Conservation (phyloP, 2,329 filamentous ascomycete genomes). For the Aschersonia sp. region DNA sequence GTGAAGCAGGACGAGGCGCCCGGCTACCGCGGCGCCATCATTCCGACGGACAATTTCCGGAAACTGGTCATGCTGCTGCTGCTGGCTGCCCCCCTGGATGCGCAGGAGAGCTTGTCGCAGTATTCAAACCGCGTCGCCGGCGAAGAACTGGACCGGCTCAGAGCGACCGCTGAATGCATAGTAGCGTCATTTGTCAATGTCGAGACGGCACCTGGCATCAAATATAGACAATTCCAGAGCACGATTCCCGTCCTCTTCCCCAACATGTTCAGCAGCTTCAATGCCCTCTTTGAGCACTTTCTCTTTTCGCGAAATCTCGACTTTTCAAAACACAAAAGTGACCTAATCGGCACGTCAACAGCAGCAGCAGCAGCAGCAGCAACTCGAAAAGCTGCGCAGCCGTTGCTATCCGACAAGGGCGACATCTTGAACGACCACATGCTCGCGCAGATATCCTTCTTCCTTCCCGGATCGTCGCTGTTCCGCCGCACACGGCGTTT, state of each 20-base stretch:
- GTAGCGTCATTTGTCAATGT: constrained; percentile 51
- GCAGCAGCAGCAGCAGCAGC: not conserved
- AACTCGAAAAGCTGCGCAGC: constrained; percentile 20
- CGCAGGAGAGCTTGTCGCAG: constrained; percentile 49
- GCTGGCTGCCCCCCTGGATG: constrained; percentile 47
- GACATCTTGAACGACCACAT: constrained; percentile 51
- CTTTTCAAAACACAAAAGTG: constrained; percentile 36
- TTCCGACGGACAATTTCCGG: constrained; percentile 59
- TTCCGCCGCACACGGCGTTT: constrained; percentile 52
- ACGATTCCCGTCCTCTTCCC: constrained; percentile 47
- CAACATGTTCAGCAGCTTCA: constrained; percentile 53
- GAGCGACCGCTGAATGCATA: constrained; percentile 47
- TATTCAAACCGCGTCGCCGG: constrained; percentile 43
- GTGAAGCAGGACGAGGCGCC: constrained; percentile 37
- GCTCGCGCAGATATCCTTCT: constrained; percentile 59
- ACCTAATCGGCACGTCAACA: not conserved
- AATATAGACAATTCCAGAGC: constrained; percentile 43
- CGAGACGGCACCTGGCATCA: constrained; percentile 49
- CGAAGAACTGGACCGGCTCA: constrained; percentile 41
- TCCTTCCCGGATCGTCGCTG: constrained; percentile 48
- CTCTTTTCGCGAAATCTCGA: constrained; percentile 60
- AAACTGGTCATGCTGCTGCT: constrained; percentile 57
- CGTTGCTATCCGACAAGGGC: constrained; percentile 34
- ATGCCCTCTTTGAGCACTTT: constrained; percentile 59
- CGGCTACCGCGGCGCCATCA: constrained; percentile 47